These are phyloP conservation scores for Beta macrorhiza DNA, from an alignment of 179 eudicot genomes.

Conservation along the genomic window DNA sequence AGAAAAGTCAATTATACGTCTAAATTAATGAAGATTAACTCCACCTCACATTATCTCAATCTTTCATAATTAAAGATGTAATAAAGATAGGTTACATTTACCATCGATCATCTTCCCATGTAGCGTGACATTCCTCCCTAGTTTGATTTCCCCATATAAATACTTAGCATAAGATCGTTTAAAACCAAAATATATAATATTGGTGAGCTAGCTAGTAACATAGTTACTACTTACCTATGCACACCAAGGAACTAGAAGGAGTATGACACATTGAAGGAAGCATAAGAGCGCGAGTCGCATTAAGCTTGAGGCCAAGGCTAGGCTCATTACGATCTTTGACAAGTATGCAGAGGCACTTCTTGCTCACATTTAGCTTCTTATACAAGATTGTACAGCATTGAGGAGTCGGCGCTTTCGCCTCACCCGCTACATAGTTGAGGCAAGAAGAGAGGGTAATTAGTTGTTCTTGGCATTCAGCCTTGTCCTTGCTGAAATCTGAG, in stretches of 20 bases:
- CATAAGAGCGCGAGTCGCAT: slow-evolving; percentile 20
- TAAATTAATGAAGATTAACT: no score
- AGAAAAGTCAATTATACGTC: no score
- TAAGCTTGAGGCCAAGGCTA: slow-evolving; percentile 28
- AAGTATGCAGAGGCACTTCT: slow-evolving; percentile 25
- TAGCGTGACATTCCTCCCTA: no score
- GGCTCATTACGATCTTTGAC: slow-evolving; percentile 27
- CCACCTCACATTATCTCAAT: no score
- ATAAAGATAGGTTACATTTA: no score
- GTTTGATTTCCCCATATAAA: no score
- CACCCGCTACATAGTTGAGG: slow-evolving; percentile 15
- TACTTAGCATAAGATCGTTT: not conserved
- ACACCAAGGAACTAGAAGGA: slow-evolving; percentile 15
- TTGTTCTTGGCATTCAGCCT: slow-evolving; percentile 20
- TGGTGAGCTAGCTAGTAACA: not conserved
- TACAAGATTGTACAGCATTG: slow-evolving; percentile 22
- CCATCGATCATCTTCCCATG: no score
- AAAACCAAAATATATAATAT: not conserved
- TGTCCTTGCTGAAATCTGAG: slow-evolving; percentile 20
- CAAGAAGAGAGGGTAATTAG: slow-evolving; percentile 20
- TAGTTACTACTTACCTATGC: slow-evolving; percentile 13
- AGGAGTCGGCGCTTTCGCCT: slow-evolving; percentile 12
- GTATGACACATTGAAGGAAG: slow-evolving; percentile 23
- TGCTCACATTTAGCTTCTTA: slow-evolving; percentile 12
- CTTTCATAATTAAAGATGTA: no score